Evolutionary conservation across 75 land plant species (phyloP).

Genomic region (Chamaecyparis obtusa): DNA sequence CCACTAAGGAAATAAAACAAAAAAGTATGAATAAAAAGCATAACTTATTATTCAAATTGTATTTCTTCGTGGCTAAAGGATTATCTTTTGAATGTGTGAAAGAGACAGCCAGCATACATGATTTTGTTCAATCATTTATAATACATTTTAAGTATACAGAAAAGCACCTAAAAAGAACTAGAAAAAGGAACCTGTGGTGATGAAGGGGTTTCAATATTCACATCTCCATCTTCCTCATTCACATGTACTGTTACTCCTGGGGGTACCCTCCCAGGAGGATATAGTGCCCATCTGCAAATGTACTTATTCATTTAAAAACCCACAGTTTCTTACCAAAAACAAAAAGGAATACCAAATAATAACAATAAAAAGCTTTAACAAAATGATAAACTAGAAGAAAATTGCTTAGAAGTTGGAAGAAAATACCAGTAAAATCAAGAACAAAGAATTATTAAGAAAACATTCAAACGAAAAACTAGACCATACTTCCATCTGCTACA

Average conservation of each 20-base stretch:
- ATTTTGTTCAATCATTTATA: neutral
- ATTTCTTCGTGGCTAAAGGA: neutral
- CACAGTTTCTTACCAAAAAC: neutral
- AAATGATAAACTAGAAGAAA: neutral
- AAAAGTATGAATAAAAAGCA: conserved; percentile 2
- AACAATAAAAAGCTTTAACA: neutral
- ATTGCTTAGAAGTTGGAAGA: neutral
- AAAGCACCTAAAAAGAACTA: conserved; percentile 3
- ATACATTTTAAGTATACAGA: neutral
- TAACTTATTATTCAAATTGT: neutral
- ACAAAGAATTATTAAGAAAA: neutral
- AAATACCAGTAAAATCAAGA: neutral
- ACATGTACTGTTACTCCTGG: conserved; percentile 89
- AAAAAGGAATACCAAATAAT: neutral
- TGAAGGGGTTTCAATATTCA: conserved; percentile 82
- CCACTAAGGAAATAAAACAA: conserved; percentile 67
- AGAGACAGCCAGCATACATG: neutral
- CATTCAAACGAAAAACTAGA: neutral
- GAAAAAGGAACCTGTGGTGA: conserved; percentile 75
- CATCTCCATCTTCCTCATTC: conserved; percentile 97
- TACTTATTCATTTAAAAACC: neutral
- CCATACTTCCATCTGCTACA: neutral
- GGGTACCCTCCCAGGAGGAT: conserved; percentile 98
- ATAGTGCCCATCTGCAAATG: conserved; percentile 88
- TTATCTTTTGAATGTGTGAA: neutral